Evolutionary conservation across 331 rosid genomes (phyloP).

Genomic region (Quercus phellos): DNA sequence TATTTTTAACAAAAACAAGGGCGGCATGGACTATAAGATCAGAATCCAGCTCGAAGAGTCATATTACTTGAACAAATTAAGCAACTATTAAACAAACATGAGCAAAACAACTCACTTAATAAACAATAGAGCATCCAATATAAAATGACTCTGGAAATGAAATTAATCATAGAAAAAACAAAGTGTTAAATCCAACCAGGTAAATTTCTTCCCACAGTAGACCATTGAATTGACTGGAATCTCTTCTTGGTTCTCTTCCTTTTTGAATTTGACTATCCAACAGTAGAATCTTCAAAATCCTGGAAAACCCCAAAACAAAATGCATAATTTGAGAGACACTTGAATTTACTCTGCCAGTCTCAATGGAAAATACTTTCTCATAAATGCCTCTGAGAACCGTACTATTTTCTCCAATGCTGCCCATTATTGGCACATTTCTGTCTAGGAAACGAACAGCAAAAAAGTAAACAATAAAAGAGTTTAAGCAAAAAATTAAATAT

Average conservation of each 20-base stretch:
- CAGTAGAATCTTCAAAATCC: slow-evolving; percentile 2
- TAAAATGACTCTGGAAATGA: slow-evolving; percentile 20
- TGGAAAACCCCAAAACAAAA: slow-evolving; percentile 6
- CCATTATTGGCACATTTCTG: neutral
- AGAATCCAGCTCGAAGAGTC: slow-evolving; percentile 18
- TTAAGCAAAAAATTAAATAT: too few species aligned
- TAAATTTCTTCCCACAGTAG: slow-evolving; percentile 4
- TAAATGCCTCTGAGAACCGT: neutral
- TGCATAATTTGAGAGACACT: slow-evolving; percentile 17
- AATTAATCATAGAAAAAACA: slow-evolving; percentile 1
- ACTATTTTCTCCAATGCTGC: neutral
- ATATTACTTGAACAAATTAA: slow-evolving; percentile 22
- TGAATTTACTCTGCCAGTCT: neutral
- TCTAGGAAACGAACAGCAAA: neutral
- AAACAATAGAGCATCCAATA: slow-evolving; percentile 13
- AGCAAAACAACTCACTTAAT: slow-evolving; percentile 9
- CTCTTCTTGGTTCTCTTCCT: slow-evolving; percentile 27
- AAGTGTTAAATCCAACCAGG: slow-evolving; percentile 28
- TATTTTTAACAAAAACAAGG: slow-evolving; percentile 1
- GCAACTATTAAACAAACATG: slow-evolving; percentile 20
- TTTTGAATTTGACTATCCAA: slow-evolving; percentile 1
- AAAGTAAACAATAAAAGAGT: neutral
- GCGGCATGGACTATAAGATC: neutral
- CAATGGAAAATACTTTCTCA: neutral
- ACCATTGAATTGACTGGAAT: slow-evolving; percentile 22